These are phyloP conservation scores for Phytophthora syringae DNA, from an alignment of 352 stramenopile genomes.

Conservation along the genomic window DNA sequence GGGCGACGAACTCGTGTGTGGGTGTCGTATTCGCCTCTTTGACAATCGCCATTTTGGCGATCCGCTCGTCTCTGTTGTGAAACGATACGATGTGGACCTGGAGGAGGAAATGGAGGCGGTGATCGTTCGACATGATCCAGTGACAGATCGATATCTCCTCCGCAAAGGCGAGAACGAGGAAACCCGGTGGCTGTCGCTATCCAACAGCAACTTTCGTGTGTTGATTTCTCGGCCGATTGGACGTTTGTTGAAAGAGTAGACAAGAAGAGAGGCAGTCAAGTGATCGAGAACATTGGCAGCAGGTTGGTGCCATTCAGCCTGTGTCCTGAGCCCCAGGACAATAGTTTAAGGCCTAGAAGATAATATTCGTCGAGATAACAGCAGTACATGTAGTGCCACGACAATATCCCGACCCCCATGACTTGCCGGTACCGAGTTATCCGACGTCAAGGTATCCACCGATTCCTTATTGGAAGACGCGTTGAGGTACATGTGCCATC, in stretches of 20 bases:
- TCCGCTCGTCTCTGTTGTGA: conserved; percentile 42
- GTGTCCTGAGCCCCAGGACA: background rate
- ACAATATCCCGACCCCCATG: background rate
- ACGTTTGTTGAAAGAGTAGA: conserved; percentile 29
- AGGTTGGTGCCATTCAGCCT: no score
- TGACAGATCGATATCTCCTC: conserved; percentile 51
- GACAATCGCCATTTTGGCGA: conserved; percentile 48
- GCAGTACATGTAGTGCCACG: background rate
- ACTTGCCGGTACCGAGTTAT: background rate
- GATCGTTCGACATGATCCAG: conserved; percentile 49
- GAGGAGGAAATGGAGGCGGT: conserved; percentile 61
- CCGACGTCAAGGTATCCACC: conserved; percentile 15
- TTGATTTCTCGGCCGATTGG: conserved; percentile 38
- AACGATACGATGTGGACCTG: conserved; percentile 44
- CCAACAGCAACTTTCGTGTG: conserved; percentile 56
- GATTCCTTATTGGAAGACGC: conserved; percentile 10
- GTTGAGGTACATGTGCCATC: no score
- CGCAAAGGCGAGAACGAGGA: conserved; percentile 51
- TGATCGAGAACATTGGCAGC: no score
- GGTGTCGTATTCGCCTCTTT: conserved; percentile 57
- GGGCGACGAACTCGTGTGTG: conserved; percentile 62
- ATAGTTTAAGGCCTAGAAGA: conserved; percentile 2
- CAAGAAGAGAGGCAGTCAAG: background rate
- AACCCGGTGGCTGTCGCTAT: conserved; percentile 57
- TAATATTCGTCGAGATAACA: background rate